Base-by-base conservation (phyloP, 169 alveolate genomes). In the Cryptosporidium parvum region DNA sequence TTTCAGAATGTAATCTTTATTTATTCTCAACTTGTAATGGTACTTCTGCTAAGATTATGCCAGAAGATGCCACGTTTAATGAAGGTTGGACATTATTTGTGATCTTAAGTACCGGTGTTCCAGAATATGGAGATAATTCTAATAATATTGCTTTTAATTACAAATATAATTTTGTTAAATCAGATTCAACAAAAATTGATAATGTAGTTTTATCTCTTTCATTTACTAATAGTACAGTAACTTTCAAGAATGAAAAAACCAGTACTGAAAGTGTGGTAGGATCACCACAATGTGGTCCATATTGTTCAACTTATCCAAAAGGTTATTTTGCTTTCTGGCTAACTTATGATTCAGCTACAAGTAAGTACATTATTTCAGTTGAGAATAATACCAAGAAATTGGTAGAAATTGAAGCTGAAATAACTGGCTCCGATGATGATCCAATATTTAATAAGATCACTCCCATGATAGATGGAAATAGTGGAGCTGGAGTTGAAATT, bases 311-410 rank as follows among this genome's bases (percentile, higher is more conserved):
- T 6, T 73, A 73, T 56, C 86, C 86, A 56, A 58, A 58, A 6
- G 86, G 86, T 18, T 73, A 33, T 21, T 73, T 73, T 56, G 72
- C 86, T 31, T 73, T 73, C 21, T 73, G 86, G 86, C n/a, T 73
- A 8, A 58, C 59, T 26, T 73, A 56, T 33, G 86, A 73, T 18
- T 53, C 71, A 5, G 67, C 3, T 51, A 56, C 53, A 26, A 58
- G 2, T 18, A 73, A 53, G 6, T 73, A 56, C 7, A 23, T 73
- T 0, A 53, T 73, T 53, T 73, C 86, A 12, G 44, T 73, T 1
- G 86, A 73, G 23, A 73, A 29, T 33, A 73, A 73, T 33, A 16
- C 86, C 26, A 73, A 73, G 33, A 73, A 73, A 39, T 23, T 73
- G 56, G n/a, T 73, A 12, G 86, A 73, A 39, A 51, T 73, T 23